Percentiles rank a stretch among this genome's conserved stretches.
Evolutionary conservation across 306 rosid species (phyloP).

Genomic region (Quercus bicolor): DNA sequence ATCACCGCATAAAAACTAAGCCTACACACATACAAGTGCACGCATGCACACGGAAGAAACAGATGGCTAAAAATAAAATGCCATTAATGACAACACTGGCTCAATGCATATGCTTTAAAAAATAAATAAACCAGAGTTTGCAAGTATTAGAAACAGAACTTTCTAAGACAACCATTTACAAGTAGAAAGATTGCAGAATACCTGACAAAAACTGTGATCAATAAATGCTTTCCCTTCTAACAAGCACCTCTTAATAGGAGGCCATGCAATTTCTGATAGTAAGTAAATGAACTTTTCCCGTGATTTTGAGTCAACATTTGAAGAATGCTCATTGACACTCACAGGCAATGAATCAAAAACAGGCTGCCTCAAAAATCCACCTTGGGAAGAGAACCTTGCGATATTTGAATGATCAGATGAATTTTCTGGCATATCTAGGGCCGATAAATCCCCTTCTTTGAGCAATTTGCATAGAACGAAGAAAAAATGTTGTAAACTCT

Average conservation of each 20-base stretch:
- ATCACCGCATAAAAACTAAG: background rate
- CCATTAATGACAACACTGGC: background rate
- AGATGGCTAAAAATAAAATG: background rate
- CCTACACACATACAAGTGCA: background rate
- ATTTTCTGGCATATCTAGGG: conserved; percentile 30
- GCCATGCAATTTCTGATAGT: conserved; percentile 78
- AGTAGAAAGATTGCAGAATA: conserved; percentile 26
- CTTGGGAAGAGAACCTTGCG: conserved; percentile 59
- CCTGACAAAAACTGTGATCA: conserved; percentile 77
- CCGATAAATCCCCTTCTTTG: conserved; percentile 45
- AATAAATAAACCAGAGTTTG: background rate
- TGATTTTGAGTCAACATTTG: conserved; percentile 37
- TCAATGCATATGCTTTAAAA: background rate
- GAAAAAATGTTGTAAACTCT: conserved; percentile 77
- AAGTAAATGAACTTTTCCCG: conserved; percentile 46
- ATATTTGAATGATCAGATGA: conserved; percentile 25
- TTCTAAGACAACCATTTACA: conserved; percentile 1
- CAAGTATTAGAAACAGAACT: background rate
- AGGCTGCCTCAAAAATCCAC: conserved; percentile 90
- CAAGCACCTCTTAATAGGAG: conserved; percentile 65
- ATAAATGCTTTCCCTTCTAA: conserved; percentile 69
- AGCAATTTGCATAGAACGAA: conserved; percentile 83
- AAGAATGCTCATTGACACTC: conserved; percentile 29
- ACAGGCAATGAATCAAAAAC: conserved; percentile 39
- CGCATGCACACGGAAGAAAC: background rate